Evolutionary conservation across 805 yeast species (phyloP).

Genomic region (Cyberlindnera mycetangii): DNA sequence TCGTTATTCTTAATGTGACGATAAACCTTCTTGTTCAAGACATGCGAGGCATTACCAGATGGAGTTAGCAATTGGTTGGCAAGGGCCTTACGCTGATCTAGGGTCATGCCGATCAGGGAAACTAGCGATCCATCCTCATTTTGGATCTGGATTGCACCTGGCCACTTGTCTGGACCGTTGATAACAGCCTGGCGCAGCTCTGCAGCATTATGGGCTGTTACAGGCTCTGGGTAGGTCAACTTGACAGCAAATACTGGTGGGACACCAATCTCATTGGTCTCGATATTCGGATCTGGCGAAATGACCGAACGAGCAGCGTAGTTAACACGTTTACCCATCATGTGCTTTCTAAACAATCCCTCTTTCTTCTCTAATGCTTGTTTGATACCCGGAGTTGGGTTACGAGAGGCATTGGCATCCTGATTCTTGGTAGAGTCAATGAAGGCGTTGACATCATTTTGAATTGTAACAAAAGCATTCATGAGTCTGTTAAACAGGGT

Average conservation of each 20-base stretch:
- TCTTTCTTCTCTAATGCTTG: slow-evolving; percentile 98
- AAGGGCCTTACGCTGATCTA: slow-evolving; percentile 90
- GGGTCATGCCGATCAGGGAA: slow-evolving; percentile 81
- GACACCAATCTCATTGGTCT: slow-evolving; percentile 96
- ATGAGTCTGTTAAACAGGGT: slow-evolving; percentile 82
- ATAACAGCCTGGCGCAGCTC: slow-evolving; percentile 92
- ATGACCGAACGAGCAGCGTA: slow-evolving; percentile 98
- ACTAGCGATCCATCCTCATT: slow-evolving; percentile 89
- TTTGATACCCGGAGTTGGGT: slow-evolving; percentile 90
- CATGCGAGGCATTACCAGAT: slow-evolving; percentile 48
- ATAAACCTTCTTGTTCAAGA: slow-evolving; percentile 85
- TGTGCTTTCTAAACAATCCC: slow-evolving; percentile 96
- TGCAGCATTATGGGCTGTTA: slow-evolving; percentile 84
- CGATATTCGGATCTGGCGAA: slow-evolving; percentile 97
- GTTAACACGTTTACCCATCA: slow-evolving; percentile 99
- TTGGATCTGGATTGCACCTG: slow-evolving; percentile 96
- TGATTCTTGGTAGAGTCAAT: slow-evolving; percentile 90
- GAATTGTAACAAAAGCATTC: slow-evolving; percentile 94
- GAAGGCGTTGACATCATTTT: slow-evolving; percentile 91
- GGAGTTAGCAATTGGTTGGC: slow-evolving; percentile 96
- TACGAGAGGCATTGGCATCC: slow-evolving; percentile 56
- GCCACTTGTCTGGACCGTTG: slow-evolving; percentile 98
- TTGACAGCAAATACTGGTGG: slow-evolving; percentile 98
- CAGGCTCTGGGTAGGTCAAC: slow-evolving; percentile 97
- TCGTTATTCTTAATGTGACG: slow-evolving; percentile 95